Percentiles rank a stretch among this genome's conserved stretches.
Conservation (phyloP, 306 rosid genomes). For the Prosopis cineraria region DNA sequence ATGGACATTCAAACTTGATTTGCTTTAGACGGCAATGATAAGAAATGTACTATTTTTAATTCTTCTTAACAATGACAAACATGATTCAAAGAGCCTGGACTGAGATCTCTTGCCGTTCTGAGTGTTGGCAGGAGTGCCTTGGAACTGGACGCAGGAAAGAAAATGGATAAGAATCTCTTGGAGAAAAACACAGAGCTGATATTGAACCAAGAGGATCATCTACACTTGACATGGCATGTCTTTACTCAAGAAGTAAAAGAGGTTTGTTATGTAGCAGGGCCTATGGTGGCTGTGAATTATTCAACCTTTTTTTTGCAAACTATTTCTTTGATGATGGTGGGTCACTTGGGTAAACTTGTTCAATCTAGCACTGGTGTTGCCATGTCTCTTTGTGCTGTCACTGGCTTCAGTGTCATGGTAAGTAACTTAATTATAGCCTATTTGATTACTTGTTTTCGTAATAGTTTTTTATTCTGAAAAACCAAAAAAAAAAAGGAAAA, state of each 20-base stretch:
- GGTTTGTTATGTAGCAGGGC: neutral
- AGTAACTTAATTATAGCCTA: too few species aligned
- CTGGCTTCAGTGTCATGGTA: conserved; percentile 61
- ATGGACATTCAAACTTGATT: too few species aligned
- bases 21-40: too few species aligned
- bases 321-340: conserved; percentile 57
- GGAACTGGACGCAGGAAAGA: neutral
- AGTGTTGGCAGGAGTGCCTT: neutral
- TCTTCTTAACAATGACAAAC: too few species aligned
- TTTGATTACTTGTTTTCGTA: neutral
- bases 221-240: neutral
- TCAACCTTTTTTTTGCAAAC: conserved; percentile 32
- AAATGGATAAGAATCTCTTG: conserved; percentile 43
- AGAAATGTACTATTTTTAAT: too few species aligned
- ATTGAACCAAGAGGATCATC: neutral
- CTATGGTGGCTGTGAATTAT: neutral
- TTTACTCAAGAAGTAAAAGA: neutral
- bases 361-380: conserved; percentile 69
- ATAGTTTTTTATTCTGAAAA: too few species aligned
- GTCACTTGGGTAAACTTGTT: conserved; percentile 63
- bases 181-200: conserved; percentile 6
- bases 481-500: too few species aligned
- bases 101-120: too few species aligned
- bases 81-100: too few species aligned
- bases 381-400: conserved; percentile 51